phyloP scores from a whole-genome alignment of 106 monocot species.

The Vanilla planifolia region DNA sequence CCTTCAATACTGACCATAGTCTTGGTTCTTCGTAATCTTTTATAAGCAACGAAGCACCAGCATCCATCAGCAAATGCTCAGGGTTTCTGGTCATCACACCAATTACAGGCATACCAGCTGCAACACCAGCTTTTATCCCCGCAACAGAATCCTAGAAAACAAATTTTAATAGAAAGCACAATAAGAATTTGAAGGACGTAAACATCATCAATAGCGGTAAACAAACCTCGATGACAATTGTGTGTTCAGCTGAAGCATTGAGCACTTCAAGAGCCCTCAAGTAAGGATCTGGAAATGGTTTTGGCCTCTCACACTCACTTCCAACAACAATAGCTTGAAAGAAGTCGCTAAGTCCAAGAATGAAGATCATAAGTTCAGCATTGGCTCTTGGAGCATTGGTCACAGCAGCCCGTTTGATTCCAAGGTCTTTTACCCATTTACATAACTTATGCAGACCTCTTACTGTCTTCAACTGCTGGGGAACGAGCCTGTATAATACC shows the following conservation, averaged over 20 bases:
- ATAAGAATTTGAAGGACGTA: not conserved
- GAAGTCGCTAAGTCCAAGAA: slow-evolving; percentile 72
- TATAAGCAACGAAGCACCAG: slow-evolving; percentile 62
- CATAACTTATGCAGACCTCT: slow-evolving; percentile 62
- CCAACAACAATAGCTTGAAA: slow-evolving; percentile 67
- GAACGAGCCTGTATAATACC: slow-evolving; percentile 35
- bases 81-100: slow-evolving; percentile 64
- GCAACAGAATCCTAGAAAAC: slow-evolving; percentile 71
- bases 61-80: slow-evolving; percentile 39
- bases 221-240: slow-evolving; percentile 75
- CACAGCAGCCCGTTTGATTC: slow-evolving; percentile 75
- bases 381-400: slow-evolving; percentile 79
- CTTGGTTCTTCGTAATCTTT: slow-evolving; percentile 69
- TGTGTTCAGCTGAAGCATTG: slow-evolving; percentile 46
- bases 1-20: slow-evolving; percentile 62
- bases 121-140: slow-evolving; percentile 86
- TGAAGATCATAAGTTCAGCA: slow-evolving; percentile 79
- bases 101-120: slow-evolving; percentile 73
- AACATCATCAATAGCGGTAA: not conserved
- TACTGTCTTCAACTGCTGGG: slow-evolving; percentile 44
- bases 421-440: slow-evolving; percentile 57
- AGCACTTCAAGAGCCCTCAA: slow-evolving; percentile 59
- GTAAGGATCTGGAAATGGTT: slow-evolving; percentile 86
- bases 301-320: slow-evolving; percentile 62
- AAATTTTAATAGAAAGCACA: not conserved